Base-by-base conservation (phyloP, 2,329 filamentous ascomycete genomes). In the Colletotrichum destructivum region DNA sequence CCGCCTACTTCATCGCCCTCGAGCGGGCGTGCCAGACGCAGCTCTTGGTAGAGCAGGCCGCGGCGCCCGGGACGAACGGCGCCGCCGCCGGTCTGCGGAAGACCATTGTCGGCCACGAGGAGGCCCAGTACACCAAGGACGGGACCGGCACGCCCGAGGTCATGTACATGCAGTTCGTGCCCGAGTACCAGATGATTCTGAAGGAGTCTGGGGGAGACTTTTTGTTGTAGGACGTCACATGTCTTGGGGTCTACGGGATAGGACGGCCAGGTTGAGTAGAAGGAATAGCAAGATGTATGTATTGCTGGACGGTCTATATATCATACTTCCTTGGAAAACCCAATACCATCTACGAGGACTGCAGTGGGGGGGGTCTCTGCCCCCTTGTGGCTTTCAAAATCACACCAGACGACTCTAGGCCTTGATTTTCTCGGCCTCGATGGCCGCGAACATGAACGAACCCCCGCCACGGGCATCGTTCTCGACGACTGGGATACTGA, bases 21-120 rank as follows among this genome's bases (percentile, higher is more conserved):
- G 92, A 94, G 79, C 85, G 90, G 51, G 89, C 88, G 12, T 94
- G 92, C 75, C 86, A 90, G 64, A 85, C 91, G 12, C 93, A 94
- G 79, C 80, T 94, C 46, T 82, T 89, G 66, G 88, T 89, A 16
- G 92, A 94, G 79, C 89, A 91, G 0, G 91, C 91, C 54, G 78
- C 55, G 26, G 71, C 71, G 2, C 69, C 73, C 1, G 73, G 73
- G 2, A 66, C 60, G 0, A 71, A 69, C 21, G 69, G 69, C 13
- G 71, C 77, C 18, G 78, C 76, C 0, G 75, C 70, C 2, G 76
- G 77, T 5, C 59, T 81, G 1, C 55, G 74, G 12, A 84, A 83
- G 76, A 77, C 76, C 13, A 42, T 84, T 40, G 82, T 85, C 51
- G 80, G 78, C 38, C 81, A 84, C 46, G 82, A 83, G 62, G 84